A percentile compares a stretch with the other conserved stretches of the same genome.
These are phyloP conservation scores for Yarrowia bubula DNA, from an alignment of 805 yeast genomes.

Conservation along the genomic window DNA sequence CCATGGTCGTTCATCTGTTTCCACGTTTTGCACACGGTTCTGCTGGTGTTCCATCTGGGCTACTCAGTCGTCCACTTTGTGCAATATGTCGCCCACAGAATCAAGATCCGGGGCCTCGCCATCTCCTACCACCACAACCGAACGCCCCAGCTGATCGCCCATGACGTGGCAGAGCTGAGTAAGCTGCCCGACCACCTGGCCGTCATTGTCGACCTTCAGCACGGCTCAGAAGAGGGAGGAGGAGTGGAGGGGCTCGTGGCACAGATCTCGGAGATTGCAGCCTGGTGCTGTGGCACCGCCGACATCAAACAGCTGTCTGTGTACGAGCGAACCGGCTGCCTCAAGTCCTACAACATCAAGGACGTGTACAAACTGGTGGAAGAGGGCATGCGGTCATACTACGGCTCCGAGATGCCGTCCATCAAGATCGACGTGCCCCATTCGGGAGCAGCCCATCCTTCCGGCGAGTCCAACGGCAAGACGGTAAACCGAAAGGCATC, in stretches of 20 bases:
- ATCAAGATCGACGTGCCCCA: slow-evolving; percentile 68
- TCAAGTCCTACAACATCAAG: slow-evolving; percentile 44
- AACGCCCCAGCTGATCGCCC: slow-evolving; percentile 75
- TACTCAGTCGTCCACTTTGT: slow-evolving; percentile 26
- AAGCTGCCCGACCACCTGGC: slow-evolving; percentile 80
- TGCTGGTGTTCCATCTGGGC: slow-evolving; percentile 29
- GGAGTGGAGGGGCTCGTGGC: slow-evolving; percentile 79
- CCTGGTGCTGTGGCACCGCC: slow-evolving; percentile 83
- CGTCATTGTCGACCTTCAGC: slow-evolving; percentile 67
- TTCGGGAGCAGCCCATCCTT: slow-evolving; percentile 32
- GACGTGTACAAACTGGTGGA: slow-evolving; percentile 54
- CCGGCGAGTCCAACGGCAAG: slow-evolving; percentile 30
- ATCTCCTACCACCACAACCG: slow-evolving; percentile 34
- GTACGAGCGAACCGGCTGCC: slow-evolving; percentile 74
- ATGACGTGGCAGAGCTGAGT: slow-evolving; percentile 67
- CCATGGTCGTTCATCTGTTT: slow-evolving; percentile 25
- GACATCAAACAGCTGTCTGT: slow-evolving; percentile 71
- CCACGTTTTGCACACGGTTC: slow-evolving; percentile 27
- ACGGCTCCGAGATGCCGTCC: slow-evolving; percentile 68
- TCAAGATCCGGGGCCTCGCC: slow-evolving; percentile 28
- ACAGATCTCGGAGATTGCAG: slow-evolving; percentile 70
- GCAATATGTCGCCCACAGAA: slow-evolving; percentile 8
- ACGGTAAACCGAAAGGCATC: not conserved
- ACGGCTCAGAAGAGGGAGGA: slow-evolving; percentile 83
- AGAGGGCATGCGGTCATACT: slow-evolving; percentile 63